These are phyloP conservation scores for Postia placenta DNA, from an alignment of 768 basidiomycete species.

Conservation along the genomic window DNA sequence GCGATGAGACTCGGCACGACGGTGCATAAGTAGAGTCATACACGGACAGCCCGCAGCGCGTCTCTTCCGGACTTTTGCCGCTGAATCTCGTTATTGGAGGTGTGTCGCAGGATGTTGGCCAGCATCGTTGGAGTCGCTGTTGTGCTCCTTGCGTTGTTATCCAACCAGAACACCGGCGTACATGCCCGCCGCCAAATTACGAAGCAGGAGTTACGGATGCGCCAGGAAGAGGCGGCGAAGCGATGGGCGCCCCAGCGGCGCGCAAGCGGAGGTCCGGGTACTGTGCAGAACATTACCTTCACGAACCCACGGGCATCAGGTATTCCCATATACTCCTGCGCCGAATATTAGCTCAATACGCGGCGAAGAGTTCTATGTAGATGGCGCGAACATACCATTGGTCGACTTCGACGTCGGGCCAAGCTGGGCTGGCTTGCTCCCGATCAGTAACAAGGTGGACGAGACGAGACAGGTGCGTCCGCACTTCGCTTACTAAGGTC, in stretches of 20 bases:
- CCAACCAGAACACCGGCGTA: not conserved
- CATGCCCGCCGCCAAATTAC: slow-evolving; percentile 12
- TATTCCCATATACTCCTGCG: slow-evolving; percentile 21
- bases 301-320: slow-evolving; percentile 58
- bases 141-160: not conserved
- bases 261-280: slow-evolving; percentile 7
- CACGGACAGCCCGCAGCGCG: no score
- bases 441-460: slow-evolving; percentile 52
- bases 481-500: not conserved
- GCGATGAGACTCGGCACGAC: no score
- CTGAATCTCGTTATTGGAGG: no score
- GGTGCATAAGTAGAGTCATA: no score
- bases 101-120: no score
- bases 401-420: slow-evolving; percentile 72
- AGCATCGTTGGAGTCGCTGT: not conserved
- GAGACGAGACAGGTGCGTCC: slow-evolving; percentile 59
- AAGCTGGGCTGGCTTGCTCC: slow-evolving; percentile 69
- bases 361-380: slow-evolving; percentile 57
- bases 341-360: not conserved
- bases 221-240: slow-evolving; percentile 43
- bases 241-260: slow-evolving; percentile 23
- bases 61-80: no score
- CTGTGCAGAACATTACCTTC: slow-evolving; percentile 65
- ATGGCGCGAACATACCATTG: slow-evolving; percentile 58
- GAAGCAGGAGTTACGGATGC: slow-evolving; percentile 38